Conservation (phyloP, 148 eudicot genomes). For the Fallopia convolvulus region DNA sequence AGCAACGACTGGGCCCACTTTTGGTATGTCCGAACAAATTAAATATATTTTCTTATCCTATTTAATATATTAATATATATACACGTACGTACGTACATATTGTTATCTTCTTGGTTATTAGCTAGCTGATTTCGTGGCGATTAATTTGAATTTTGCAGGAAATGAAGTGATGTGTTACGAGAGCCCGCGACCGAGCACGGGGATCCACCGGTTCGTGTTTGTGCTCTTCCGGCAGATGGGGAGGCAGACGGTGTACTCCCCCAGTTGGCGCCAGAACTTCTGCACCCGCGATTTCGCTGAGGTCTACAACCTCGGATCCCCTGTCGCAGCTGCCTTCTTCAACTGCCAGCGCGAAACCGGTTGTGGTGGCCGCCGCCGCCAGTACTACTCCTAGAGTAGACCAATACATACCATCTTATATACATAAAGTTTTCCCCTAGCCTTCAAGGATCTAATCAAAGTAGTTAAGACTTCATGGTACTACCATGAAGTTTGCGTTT, state of each 20-base stretch:
- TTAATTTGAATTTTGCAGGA: constrained; percentile 14
- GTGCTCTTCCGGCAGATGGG: constrained; percentile 38
- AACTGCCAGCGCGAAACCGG: constrained; percentile 49
- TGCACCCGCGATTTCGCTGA: constrained; percentile 38
- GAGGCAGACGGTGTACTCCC: constrained; percentile 39
- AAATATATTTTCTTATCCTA: not conserved
- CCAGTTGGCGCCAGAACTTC: constrained; percentile 49
- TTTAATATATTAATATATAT: no score
- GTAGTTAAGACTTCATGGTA: no score
- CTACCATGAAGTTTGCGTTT: no score
- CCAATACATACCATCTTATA: no score
- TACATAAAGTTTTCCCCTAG: no score
- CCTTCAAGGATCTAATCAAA: no score
- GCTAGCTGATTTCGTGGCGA: no score
- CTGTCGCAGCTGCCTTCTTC: constrained; percentile 38
- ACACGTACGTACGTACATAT: no score
- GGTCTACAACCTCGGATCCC: constrained; percentile 42
- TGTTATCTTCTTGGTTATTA: no score
- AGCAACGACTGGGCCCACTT: constrained; percentile 43
- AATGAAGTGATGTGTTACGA: constrained; percentile 38
- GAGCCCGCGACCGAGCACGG: constrained; percentile 31
- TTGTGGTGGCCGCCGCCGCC: constrained; percentile 24
- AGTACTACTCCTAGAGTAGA: no score
- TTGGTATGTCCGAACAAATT: constrained; percentile 29
- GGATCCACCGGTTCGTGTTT: constrained; percentile 39